phyloP scores from a whole-genome alignment of 352 stramenopile species.

The Phytophthora europaea region DNA sequence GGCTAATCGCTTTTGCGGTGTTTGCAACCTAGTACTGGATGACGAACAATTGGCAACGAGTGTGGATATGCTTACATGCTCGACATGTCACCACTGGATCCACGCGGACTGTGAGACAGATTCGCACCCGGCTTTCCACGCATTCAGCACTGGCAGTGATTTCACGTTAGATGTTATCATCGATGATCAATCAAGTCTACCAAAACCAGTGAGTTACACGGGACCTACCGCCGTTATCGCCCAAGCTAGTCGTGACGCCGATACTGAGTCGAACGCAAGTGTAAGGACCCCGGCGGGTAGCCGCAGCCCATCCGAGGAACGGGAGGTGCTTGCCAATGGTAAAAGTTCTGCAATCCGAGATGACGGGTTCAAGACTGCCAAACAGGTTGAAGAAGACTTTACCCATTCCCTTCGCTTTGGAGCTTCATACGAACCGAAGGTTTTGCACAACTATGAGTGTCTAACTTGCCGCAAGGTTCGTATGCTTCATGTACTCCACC shows the following conservation, averaged over 20 bases:
- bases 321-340: constrained; percentile 15
- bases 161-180: constrained; percentile 68
- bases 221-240: background rate
- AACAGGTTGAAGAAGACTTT: constrained; percentile 73
- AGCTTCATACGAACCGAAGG: constrained; percentile 69
- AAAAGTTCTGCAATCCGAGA: constrained; percentile 29
- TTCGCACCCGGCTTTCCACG: constrained; percentile 65
- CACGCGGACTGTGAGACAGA: constrained; percentile 86
- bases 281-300: constrained; percentile 27
- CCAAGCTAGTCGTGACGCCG: constrained; percentile 13
- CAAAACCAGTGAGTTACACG: background rate
- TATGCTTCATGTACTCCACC: constrained; percentile 76
- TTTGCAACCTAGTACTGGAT: constrained; percentile 69
- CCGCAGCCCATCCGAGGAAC: constrained; percentile 36
- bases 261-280: constrained; percentile 26
- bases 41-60: constrained; percentile 55
- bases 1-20: constrained; percentile 75
- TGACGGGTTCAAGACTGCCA: constrained; percentile 54
- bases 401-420: constrained; percentile 71
- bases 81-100: constrained; percentile 83
- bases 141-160: constrained; percentile 33
- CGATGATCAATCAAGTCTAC: constrained; percentile 25
- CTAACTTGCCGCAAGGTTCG: constrained; percentile 81
- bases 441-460: constrained; percentile 88
- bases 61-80: constrained; percentile 72